Base-by-base conservation (phyloP, 1,284 basidiomycete genomes). In the Microbotryomycetes sp. region DNA sequence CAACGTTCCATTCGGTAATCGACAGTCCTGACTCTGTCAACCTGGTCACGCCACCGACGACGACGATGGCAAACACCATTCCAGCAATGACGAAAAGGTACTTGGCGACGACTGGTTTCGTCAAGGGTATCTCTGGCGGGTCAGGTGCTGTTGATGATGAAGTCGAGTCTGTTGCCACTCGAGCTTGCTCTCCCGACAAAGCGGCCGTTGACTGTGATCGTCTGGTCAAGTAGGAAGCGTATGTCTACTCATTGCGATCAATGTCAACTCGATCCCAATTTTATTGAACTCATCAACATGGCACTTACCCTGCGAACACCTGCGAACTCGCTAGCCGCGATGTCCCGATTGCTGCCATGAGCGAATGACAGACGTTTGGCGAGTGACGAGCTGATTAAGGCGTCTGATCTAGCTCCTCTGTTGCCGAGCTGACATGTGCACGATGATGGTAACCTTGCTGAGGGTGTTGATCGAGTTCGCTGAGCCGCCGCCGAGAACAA, bases 1-100 rank as follows among this genome's bases (percentile, higher is more conserved):
- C 86, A 6, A 94, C 92, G 63, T 85, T 84, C 96, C 96, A 99
- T 80, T 99, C 96, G 31, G 91, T 94, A 75, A 99, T 99, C 69
- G 90, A 93, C 65, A 99, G 80, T 5, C 96, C 96, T 26, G 92
- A 96, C 78, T 99, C 96, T 4, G 96, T 99, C 64, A 99, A 82
- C 48, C 96, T 87, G 2, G 96, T 99, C 56, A 98, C 83, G 12
- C 94, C 96, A 42, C 96, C 96, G 5, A 99, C 90, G 54, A 98
- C 86, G 70, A 97, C 87, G 75, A 98, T 91, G 28, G 84, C 85
- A 71, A 96, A 88, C 28, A 96, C 90, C 48, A 98, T 80, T 4
- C 83, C 84, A 0, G 91, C 88, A 22, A 89, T 92, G 45, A 82
- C 76, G 71, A 92, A 81, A 22, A 97, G 83, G 87, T 93, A 96